Percentiles rank a stretch among this genome's conserved stretches.
Conservation (phyloP, 345 rosid genomes). For the Brassica napus region Da-Ae NC_063436.1:16315001-16315500, state of each 20-base stretch:
- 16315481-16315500: neutral
- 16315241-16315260: slow-evolving; percentile 10
- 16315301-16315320: slow-evolving; percentile 16
- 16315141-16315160: neutral
- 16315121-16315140: slow-evolving; percentile 34
- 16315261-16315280: neutral
- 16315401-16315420: neutral
- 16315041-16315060: neutral
- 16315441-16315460: neutral
- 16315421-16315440: neutral
- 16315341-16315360: neutral
- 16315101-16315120: slow-evolving; percentile 33
- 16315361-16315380: neutral
- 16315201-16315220: slow-evolving; percentile 10
- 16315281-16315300: neutral
- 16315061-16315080: slow-evolving; percentile 1
- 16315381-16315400: neutral
- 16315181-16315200: slow-evolving; percentile 5
- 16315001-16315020: slow-evolving; percentile 15
- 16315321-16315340: neutral
- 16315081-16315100: slow-evolving; percentile 29
- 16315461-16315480: slow-evolving; percentile 15
- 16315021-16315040: neutral
- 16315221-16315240: slow-evolving; percentile 32
- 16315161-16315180: neutral